These are phyloP conservation scores for Ilyonectria mors-panacis DNA, from an alignment of 2,329 filamentous ascomycete species.

Conservation along the genomic window DNA sequence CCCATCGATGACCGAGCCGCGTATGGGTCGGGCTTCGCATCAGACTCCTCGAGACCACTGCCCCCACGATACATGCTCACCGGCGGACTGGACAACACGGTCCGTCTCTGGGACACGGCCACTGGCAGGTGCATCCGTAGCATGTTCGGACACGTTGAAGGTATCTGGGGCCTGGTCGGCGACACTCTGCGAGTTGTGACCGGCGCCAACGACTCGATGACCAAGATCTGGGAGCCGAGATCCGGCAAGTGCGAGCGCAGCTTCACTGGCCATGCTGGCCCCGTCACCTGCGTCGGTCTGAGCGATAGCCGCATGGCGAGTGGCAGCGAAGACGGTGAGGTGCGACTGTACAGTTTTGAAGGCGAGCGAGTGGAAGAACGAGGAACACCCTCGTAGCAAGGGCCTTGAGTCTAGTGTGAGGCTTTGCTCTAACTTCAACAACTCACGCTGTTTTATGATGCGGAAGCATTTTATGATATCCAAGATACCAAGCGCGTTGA, in stretches of 20 bases:
- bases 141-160: constrained; percentile 97
- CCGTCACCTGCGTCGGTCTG: constrained; percentile 92
- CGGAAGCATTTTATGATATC: constrained; percentile 25
- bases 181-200: constrained; percentile 91
- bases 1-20: constrained; percentile 64
- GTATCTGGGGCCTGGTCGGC: constrained; percentile 92
- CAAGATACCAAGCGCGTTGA: constrained; percentile 21
- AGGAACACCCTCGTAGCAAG: constrained; percentile 64
- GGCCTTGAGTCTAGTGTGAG: background rate
- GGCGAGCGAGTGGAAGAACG: constrained; percentile 64
- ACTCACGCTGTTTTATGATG: constrained; percentile 2
- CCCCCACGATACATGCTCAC: constrained; percentile 95
- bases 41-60: constrained; percentile 73
- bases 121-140: constrained; percentile 88
- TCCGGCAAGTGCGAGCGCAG: constrained; percentile 94
- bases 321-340: constrained; percentile 93
- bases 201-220: constrained; percentile 92
- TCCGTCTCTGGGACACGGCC: constrained; percentile 91
- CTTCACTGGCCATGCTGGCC: constrained; percentile 90
- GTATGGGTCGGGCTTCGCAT: constrained; percentile 75
- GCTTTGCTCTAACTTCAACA: background rate
- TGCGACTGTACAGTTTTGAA: constrained; percentile 86
- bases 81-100: constrained; percentile 90
- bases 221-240: constrained; percentile 93
- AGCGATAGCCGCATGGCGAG: constrained; percentile 92